Evolutionary conservation across 768 basidiomycete species (phyloP), one percentile per base, ranked within the genome.

Genomic region (Russula sp.): DNA sequence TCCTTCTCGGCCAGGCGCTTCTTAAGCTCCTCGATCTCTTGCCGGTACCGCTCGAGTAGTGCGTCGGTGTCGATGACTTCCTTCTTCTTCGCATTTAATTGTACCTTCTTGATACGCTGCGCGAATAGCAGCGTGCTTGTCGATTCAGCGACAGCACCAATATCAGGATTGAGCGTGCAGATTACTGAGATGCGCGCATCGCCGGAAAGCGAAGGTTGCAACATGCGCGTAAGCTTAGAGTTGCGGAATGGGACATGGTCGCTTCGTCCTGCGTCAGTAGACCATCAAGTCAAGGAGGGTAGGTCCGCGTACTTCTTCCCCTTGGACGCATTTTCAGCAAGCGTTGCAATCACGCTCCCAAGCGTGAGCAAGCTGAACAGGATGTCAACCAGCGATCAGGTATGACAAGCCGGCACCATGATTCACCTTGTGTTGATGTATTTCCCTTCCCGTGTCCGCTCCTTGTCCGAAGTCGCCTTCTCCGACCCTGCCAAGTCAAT

Each of bases 401-500:
- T 37, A 42, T 6, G 39, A 31, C 18, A 13, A 60, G 39, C 35
- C 3, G 13, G 8, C 10, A 34, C n/a, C 18, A 56, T 8, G 13
- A 65, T 71, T 9, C 31, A 86, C 88, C 87, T 89, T 4, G 89
- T 91, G 70, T 99, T 99, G 76, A 98, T 99, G 71, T 94, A 96
- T 71, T 90, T 92, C 13, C 96, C 97, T 73, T 99, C 97, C 50
- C 89, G 82, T n/a, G 94, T 94, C 50, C 97, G 79, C 62, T 98
- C 94, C 73, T 95, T 96, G 73, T 95, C 93, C 1, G 89, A 91
- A 0, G 95, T 98, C 0, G 95, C 96, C 72, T 88, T 93, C 72
- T 99, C 97, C 0, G 94, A 96, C 4, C 97, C 97, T 55, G 97
- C 97, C 11, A 99, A 79, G 79, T 99, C 94, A 62, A 97, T 97